Conservation (phyloP, 345 rosid genomes). For the Turritis glabra region DNA sequence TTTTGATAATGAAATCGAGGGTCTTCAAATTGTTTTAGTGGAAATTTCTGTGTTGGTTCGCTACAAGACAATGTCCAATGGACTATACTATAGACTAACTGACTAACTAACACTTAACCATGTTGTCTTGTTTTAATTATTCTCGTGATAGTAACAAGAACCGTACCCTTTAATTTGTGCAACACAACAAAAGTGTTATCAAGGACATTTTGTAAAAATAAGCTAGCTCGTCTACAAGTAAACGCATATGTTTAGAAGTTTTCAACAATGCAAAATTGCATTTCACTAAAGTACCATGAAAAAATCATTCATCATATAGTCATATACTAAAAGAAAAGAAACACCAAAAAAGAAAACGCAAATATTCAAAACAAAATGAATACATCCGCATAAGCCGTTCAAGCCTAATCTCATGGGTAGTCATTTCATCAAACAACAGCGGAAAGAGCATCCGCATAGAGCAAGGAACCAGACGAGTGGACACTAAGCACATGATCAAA, state of each 20-base stretch:
- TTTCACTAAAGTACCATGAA: neutral
- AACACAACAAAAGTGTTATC: no score
- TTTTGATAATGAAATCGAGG: no score
- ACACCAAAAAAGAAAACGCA: neutral
- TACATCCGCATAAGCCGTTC: neutral
- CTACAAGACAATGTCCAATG: no score
- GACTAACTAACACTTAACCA: no score
- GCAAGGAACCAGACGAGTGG: neutral
- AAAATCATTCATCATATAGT: neutral
- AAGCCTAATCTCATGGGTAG: neutral
- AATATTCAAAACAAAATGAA: constrained; percentile 1
- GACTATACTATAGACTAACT: no score
- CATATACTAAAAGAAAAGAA: neutral
- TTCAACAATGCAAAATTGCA: neutral
- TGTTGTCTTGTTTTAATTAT: no score
- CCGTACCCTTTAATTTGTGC: no score
- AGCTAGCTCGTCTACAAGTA: no score
- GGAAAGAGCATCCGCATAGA: neutral
- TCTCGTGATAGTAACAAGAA: no score
- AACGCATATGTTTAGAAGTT: neutral
- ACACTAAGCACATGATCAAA: neutral
- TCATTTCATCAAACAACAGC: neutral
- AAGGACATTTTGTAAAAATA: no score
- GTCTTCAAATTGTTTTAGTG: no score
- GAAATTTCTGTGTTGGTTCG: no score